A percentile compares a stretch with the other conserved stretches of the same genome.
phyloP scores from a whole-genome alignment of 306 rosid genomes.

The Gastrolobium bilobum region DNA sequence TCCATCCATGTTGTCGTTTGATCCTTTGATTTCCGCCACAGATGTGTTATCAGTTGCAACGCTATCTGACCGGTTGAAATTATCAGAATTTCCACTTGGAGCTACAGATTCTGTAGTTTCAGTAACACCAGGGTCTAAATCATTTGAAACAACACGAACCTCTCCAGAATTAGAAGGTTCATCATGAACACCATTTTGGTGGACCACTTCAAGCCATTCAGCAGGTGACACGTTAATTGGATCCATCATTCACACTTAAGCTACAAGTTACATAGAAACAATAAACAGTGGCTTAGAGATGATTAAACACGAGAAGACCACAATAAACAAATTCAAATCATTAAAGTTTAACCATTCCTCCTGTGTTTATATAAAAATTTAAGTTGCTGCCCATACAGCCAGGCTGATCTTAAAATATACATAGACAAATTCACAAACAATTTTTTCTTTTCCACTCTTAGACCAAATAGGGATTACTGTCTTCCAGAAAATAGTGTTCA shows the following conservation, averaged over 20 bases:
- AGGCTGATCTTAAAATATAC: neutral
- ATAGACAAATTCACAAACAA: conserved; percentile 12
- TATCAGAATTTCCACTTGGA: conserved; percentile 59
- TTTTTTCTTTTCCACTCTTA: neutral
- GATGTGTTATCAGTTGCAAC: conserved; percentile 53
- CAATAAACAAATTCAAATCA: neutral
- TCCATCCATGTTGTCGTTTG: conserved; percentile 50
- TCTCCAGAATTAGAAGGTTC: conserved; percentile 54
- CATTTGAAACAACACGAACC: conserved; percentile 53
- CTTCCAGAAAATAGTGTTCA: conserved; percentile 24
- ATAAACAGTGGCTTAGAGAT: conserved; percentile 15
- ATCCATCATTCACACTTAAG: conserved; percentile 73
- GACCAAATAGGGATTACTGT: neutral
- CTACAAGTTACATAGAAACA: conserved; percentile 56
- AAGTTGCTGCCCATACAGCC: neutral
- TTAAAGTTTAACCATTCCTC: neutral
- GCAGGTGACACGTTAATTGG: conserved; percentile 55
- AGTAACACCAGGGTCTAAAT: conserved; percentile 41
- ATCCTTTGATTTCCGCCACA: conserved; percentile 55
- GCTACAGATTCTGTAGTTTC: conserved; percentile 50
- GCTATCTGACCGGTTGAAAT: conserved; percentile 52
- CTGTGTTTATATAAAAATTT: conserved; percentile 19
- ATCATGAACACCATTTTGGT: conserved; percentile 73
- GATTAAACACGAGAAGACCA: conserved; percentile 32
- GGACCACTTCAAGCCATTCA: conserved; percentile 66